A percentile compares a stretch with the other conserved stretches of the same genome.
phyloP scores from a whole-genome alignment of 805 yeast species.

The Starmera caribaea region DNA sequence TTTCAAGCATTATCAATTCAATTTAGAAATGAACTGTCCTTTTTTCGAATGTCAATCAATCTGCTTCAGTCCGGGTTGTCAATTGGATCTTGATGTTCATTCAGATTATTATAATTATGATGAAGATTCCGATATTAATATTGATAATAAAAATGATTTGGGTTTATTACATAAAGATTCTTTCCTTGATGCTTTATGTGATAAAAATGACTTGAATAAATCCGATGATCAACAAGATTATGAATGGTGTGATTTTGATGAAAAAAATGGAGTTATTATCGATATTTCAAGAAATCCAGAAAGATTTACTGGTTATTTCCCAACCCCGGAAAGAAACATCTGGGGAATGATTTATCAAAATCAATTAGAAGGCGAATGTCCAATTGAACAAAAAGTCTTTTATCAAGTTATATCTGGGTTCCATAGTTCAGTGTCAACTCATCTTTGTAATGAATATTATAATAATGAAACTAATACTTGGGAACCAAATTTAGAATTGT shows the following conservation, averaged over 20 bases:
- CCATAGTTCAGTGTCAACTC: constrained; percentile 94
- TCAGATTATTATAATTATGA: constrained; percentile 17
- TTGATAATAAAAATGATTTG: constrained; percentile 33
- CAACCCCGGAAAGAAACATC: constrained; percentile 81
- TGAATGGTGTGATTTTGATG: constrained; percentile 64
- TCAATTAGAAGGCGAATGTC: constrained; percentile 46
- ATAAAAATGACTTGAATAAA: constrained; percentile 8
- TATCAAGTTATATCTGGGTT: constrained; percentile 83
- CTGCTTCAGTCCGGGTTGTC: constrained; percentile 20
- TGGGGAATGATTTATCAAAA: constrained; percentile 92
- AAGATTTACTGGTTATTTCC: constrained; percentile 93
- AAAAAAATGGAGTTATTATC: constrained; percentile 70
- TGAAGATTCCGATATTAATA: constrained; percentile 14
- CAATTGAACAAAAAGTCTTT: constrained; percentile 78
- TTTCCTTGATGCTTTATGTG: constrained; percentile 29
- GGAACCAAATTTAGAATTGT: constrained; percentile 73
- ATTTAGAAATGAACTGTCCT: constrained; percentile 78
- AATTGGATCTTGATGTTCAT: constrained; percentile 20
- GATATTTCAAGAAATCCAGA: constrained; percentile 87
- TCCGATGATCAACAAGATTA: constrained; percentile 29
- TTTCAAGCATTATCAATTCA: constrained; percentile 64
- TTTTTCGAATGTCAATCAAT: constrained; percentile 61
- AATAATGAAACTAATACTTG: constrained; percentile 66
- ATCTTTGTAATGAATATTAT: constrained; percentile 75
- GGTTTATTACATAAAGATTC: constrained; percentile 27